These are phyloP conservation scores for Fragosphaeria purpurea DNA, from an alignment of 2,329 filamentous ascomycete species.

Conservation along the genomic window DNA sequence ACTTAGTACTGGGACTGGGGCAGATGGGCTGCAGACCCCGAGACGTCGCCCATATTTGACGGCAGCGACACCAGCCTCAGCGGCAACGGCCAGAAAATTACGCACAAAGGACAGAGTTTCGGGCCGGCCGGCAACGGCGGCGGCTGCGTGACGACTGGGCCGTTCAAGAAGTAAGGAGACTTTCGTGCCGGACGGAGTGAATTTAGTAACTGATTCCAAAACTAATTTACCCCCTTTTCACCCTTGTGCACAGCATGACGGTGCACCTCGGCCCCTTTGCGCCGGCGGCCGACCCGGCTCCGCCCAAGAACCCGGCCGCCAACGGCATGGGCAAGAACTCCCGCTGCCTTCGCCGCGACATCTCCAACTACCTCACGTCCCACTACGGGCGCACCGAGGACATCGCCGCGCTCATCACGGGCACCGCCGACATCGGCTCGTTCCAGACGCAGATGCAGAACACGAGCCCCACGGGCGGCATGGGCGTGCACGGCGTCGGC, in stretches of 20 bases:
- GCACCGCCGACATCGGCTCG: constrained; percentile 24
- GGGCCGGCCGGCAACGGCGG: constrained; percentile 42
- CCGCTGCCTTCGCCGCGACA: constrained; percentile 34
- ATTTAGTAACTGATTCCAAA: too few species aligned
- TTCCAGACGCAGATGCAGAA: constrained; percentile 39
- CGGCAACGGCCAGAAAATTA: constrained; percentile 32
- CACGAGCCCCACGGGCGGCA: constrained; percentile 13
- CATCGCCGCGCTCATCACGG: constrained; percentile 27
- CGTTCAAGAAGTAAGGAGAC: constrained; percentile 24
- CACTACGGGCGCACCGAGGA: constrained; percentile 17
- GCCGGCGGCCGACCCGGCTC: constrained; percentile 17
- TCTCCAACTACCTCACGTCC: constrained; percentile 22
- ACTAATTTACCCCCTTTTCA: constrained; percentile 1
- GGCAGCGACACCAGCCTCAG: constrained; percentile 40
- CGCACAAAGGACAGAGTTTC: constrained; percentile 17
- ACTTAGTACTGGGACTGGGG: constrained; percentile 42
- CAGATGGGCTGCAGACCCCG: constrained; percentile 32
- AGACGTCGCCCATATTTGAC: constrained; percentile 43
- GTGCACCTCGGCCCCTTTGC: constrained; percentile 24
- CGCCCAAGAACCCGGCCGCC: constrained; percentile 19
- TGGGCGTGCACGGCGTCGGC: constrained; percentile 23
- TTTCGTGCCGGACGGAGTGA: too few species aligned
- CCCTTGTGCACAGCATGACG: constrained; percentile 5
- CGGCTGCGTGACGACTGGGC: constrained; percentile 40
- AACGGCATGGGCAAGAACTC: constrained; percentile 32